Conservation (phyloP, 1,284 basidiomycete species). For the Rhizoctonia solani region DNA sequence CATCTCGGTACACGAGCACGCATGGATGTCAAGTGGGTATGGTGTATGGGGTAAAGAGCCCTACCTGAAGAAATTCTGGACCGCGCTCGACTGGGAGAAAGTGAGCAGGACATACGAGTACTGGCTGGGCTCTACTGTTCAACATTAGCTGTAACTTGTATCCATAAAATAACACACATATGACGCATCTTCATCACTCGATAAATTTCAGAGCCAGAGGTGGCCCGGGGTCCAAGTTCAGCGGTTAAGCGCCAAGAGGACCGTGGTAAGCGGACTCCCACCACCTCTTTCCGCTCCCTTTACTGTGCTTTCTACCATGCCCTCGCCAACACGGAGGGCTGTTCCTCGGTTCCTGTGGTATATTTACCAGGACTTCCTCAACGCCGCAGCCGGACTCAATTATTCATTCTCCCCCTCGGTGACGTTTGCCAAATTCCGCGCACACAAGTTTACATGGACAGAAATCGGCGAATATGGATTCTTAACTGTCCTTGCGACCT, state of each 20-base stretch:
- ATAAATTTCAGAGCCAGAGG: background rate
- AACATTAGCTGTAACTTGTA: constrained; percentile 1
- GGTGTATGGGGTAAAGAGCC: constrained; percentile 94
- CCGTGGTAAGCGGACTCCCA: constrained; percentile 16
- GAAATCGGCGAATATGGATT: constrained; percentile 65
- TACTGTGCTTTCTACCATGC: background rate
- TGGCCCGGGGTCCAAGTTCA: background rate
- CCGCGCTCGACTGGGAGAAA: constrained; percentile 82
- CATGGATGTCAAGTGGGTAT: constrained; percentile 86
- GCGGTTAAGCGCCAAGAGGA: constrained; percentile 2
- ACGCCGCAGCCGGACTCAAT: constrained; percentile 22
- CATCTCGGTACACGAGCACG: constrained; percentile 86
- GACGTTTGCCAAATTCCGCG: constrained; percentile 64
- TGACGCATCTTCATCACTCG: constrained; percentile 1
- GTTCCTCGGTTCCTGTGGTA: constrained; percentile 28
- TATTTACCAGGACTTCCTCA: constrained; percentile 29
- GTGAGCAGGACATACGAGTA: constrained; percentile 46
- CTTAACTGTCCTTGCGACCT: constrained; percentile 62
- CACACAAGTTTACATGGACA: constrained; percentile 58
- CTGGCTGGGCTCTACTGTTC: background rate
- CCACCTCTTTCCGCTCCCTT: background rate
- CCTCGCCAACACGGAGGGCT: constrained; percentile 20
- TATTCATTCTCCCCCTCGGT: constrained; percentile 60
- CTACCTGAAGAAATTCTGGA: constrained; percentile 91
- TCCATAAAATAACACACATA: constrained; percentile 12